A percentile compares a stretch with the other conserved stretches of the same genome.
phyloP scores from a whole-genome alignment of 805 yeast species.

The Vanderwaltozyma yarrowii region DNA sequence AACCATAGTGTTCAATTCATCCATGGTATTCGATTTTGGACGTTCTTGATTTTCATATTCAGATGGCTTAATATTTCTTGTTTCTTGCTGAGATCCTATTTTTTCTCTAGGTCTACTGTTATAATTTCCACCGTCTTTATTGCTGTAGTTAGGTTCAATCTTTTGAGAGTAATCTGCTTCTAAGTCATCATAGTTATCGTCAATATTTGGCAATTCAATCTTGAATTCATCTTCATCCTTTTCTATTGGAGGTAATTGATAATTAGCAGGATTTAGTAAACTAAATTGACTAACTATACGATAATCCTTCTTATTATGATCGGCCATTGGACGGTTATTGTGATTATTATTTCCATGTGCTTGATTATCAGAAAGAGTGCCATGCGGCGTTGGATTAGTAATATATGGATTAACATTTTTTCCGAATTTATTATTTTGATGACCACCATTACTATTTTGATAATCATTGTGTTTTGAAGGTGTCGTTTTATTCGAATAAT shows the following conservation, averaged over 20 bases:
- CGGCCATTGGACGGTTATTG: no score
- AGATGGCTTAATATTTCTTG: no score
- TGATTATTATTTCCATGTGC: no score
- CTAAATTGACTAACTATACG: slow-evolving; percentile 8
- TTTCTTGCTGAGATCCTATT: no score
- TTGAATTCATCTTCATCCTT: slow-evolving; percentile 14
- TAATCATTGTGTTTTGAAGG: no score
- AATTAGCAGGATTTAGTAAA: slow-evolving; percentile 10
- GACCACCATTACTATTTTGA: no score
- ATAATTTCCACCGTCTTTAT: neutral
- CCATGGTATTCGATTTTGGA: slow-evolving; percentile 13
- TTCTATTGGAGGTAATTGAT: slow-evolving; percentile 19
- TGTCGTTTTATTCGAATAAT: neutral
- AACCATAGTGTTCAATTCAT: slow-evolving; percentile 29
- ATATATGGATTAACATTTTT: no score
- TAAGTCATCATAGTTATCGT: slow-evolving; percentile 1
- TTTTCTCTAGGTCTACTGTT: neutral
- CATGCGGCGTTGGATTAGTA: no score
- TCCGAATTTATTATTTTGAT: no score
- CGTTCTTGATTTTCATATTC: neutral
- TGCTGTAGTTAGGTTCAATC: neutral
- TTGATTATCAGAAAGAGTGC: no score
- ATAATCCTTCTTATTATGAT: neutral
- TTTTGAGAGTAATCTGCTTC: neutral
- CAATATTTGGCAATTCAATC: slow-evolving; percentile 12